Base-by-base conservation (phyloP, 163 green algal species). In the Scenedesmus sp. region DNA sequence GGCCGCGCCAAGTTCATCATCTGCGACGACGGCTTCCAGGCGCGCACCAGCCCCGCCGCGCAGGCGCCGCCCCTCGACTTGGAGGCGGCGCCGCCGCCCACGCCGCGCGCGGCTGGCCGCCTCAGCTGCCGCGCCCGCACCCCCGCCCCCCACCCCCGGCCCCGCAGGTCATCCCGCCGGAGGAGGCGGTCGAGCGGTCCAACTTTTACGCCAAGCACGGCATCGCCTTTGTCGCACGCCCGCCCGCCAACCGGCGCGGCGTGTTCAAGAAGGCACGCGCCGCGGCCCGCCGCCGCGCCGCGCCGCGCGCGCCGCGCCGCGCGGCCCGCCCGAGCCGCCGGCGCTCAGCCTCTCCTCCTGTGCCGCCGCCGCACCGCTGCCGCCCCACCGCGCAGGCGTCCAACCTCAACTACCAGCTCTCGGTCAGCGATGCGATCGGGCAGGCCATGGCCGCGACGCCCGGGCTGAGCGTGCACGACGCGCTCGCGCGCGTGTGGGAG, bases 231-330 rank as follows among this genome's bases (percentile, higher is more conserved):
- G 72, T 80, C 4, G 58, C 57, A 9, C 57, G 72, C 2, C 72
- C 72, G 14, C 20, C 58, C 4, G 26, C 26, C 17, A 63, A 63
- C 44, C 77, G 77, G 14, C 36, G 53, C 22, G 77, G 77, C 28
- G 44, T 60, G 4, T 83, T 83, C 77, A 83, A 83, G 53, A 83
- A 83, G 70, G n/a, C n/a, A n/a, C n/a, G n/a, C n/a, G n/a, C n/a
- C n/a, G n/a, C n/a, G n/a, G n/a, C n/a, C n/a, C n/a, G n/a, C n/a
- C n/a, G n/a, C n/a, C n/a, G n/a, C n/a, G n/a, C n/a, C n/a, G n/a
- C n/a, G n/a, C n/a, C n/a, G n/a, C n/a, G n/a, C n/a, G n/a, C n/a
- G n/a, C n/a, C n/a, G n/a, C n/a, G n/a, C n/a, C n/a, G n/a, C n/a
- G n/a, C n/a, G n/a, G n/a, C n/a, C n/a, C n/a, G n/a, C n/a, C n/a